Evolutionary conservation across 1,284 basidiomycete species (phyloP), one percentile per base, ranked within the genome.

Genomic region (Macrocystidia cucumis): DNA sequence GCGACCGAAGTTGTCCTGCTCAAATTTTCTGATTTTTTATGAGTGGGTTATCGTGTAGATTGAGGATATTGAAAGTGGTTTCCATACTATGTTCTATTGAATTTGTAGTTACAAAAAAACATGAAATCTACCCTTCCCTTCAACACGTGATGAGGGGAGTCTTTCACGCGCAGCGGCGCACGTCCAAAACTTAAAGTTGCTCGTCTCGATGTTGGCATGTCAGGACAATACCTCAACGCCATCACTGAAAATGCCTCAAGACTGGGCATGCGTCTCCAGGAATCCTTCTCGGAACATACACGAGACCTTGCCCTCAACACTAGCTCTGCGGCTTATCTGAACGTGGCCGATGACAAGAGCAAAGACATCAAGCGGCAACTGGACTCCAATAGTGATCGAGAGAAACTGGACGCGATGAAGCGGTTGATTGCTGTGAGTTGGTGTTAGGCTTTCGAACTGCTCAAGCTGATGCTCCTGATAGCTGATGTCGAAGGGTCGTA

Each of bases 341-440:
- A 87, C 48, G 67, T 67, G 27, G 59, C 69, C 7, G 84, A 87
- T 48, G 85, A 88, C 54, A 82, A 78, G 55, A 60, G 73, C 25
- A 77, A 79, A 56, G 77, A 89, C 50, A 85, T 96, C 30, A 73
- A 77, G 37, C 80, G 78, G 48, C 84, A 96, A 49, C 73, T 97
- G 26, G 88, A 93, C 49, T 88, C 84, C 4, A 83, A 72, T 44
- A 81, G 79, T 38, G 92, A 96, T 49, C 67, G 80, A 38, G 91
- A 96, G 54, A 89, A 91, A 51, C 63, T 95, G 35, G 91, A 96
- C 49, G 92, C 90, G 5, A 85, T 97, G 80, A 93, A 93, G 61
- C 70, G 90, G 44, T 74, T 97, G 38, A 79, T 96, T 43, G 92
- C 91, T 29, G 91, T 93, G 51, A 50, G 80, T 68, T 28, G 43